Evolutionary conservation across 352 stramenopile genomes (phyloP), one percentile per base, ranked within the genome.

Genomic region (Phytophthora chlamydospora): DNA sequence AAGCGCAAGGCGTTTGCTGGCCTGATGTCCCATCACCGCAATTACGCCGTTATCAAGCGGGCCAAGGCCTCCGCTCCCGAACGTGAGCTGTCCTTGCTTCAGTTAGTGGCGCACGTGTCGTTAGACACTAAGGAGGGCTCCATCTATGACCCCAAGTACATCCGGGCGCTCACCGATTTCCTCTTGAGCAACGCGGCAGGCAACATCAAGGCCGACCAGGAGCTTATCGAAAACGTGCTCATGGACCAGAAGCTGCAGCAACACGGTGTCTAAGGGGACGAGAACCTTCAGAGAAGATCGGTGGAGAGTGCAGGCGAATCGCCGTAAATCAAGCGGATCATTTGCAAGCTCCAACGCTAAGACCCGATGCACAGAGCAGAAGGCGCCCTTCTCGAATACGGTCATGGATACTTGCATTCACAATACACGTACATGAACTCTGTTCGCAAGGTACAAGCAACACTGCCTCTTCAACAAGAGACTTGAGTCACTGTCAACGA

Each of bases 41-140:
- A 78, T 14, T 90, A 87, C 62, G 75, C 85, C 45, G 52, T 90
- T 40, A 64, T 87, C 41, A 76, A 80, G 59, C 73, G 58, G 29
- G 59, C 77, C 12, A 67, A 63, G 24, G 11, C 45, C 0, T 78
- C 73, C 11, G 56, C 62, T 33, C 24, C 59, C 11, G 50, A 60
- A 11, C 50, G 17, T 4, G 66, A 80, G 24, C 66, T 69, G 31
- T 73, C 71, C 24, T 63, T 88, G 29, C 60, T 90, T 43, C 71
- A 84, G 48, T 73, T 73, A 48, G 78, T 75, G 38, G 52, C 70
- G 32, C 63, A 85, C 41, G 75, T 80, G 43, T 79, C 67, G 21
- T 62, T 76, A 29, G 66, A 85, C 46, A 75, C 72, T 16, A 65
- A 53, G 11, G 58, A 76, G 36, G 67, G 66, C 21, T 58, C 49